Evolutionary conservation across 2,329 filamentous ascomycete species (phyloP).

Genomic region (Tothia fuscella): DNA sequence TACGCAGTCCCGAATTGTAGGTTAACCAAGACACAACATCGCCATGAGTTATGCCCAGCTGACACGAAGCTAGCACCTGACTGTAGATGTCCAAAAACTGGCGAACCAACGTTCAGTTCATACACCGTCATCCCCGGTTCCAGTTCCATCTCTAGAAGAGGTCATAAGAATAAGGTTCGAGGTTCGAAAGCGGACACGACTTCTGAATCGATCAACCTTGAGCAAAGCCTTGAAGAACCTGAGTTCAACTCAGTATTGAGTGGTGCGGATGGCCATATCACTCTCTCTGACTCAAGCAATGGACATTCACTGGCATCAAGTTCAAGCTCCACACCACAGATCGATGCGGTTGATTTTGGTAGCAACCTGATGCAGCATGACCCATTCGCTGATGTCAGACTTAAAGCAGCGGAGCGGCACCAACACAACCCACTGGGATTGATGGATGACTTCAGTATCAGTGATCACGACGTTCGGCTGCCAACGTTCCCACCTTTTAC

Average conservation of each 20-base stretch:
- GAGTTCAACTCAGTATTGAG: too few species aligned
- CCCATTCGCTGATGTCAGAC: neutral
- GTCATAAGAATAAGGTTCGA: too few species aligned
- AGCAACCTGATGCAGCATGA: neutral
- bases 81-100: conserved; percentile 2
- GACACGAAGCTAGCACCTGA: conserved; percentile 15
- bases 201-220: too few species aligned
- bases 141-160: too few species aligned
- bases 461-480: too few species aligned
- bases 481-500: too few species aligned
- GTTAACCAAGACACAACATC: neutral
- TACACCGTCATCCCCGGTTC: neutral
- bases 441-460: neutral
- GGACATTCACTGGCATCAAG: conserved; percentile 7
- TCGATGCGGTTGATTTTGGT: conserved; percentile 4
- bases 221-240: too few species aligned
- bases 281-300: too few species aligned
- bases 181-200: too few species aligned
- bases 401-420: neutral
- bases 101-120: neutral
- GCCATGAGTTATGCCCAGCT: neutral
- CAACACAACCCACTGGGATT: neutral
- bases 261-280: too few species aligned
- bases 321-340: conserved; percentile 8
- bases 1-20: conserved; percentile 24